A percentile compares a stretch with the other conserved stretches of the same genome.
phyloP scores from a whole-genome alignment of 768 basidiomycete genomes.

The Tulasnella sp. region DNA sequence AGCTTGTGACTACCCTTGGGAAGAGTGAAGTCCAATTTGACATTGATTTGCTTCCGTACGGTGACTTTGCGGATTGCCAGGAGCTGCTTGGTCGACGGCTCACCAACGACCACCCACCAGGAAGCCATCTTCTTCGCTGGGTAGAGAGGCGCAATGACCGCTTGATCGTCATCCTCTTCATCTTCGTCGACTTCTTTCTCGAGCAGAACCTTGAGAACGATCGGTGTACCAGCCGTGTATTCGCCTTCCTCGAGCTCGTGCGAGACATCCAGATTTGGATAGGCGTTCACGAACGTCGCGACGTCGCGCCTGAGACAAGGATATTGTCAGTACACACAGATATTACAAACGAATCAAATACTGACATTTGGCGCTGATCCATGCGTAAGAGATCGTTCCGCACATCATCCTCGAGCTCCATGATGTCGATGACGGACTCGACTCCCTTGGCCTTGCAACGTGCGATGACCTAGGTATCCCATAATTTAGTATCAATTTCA shows the following conservation, averaged over 20 bases:
- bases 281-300: conserved; percentile 92
- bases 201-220: conserved; percentile 47
- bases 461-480: conserved; percentile 57
- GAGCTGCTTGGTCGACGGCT: conserved; percentile 70
- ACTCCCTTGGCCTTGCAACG: conserved; percentile 79
- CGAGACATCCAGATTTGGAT: conserved; percentile 90
- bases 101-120: conserved; percentile 98
- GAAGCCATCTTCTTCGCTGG: conserved; percentile 87
- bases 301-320: conserved; percentile 71
- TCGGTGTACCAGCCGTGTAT: conserved; percentile 80
- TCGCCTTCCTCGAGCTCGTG: conserved; percentile 79
- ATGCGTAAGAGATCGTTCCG: conserved; percentile 79
- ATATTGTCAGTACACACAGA: conserved; percentile 32
- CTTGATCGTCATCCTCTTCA: conserved; percentile 65
- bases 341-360: conserved; percentile 28
- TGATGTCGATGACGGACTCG: conserved; percentile 92
- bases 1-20: conserved; percentile 78
- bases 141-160: conserved; percentile 90
- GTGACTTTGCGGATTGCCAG: conserved; percentile 88
- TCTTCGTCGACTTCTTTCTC: conserved; percentile 78
- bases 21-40: conserved; percentile 86
- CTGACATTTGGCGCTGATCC: conserved; percentile 81
- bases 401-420: conserved; percentile 96
- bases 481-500: not conserved
- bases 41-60: conserved; percentile 61